phyloP scores from a whole-genome alignment of 805 yeast species.

The Ogataea minuta region DNA sequence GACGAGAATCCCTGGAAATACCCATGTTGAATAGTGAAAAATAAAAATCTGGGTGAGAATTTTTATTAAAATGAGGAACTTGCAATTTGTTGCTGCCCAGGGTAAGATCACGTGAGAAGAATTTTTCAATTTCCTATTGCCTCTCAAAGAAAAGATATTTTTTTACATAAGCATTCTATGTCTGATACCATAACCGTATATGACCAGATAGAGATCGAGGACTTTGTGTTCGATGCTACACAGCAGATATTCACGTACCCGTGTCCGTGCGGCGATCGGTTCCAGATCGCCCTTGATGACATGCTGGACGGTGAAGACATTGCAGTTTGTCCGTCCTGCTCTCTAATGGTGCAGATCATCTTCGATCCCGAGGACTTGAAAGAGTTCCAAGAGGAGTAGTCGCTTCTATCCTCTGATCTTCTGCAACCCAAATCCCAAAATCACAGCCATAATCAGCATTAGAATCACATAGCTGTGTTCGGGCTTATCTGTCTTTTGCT shows the following conservation, averaged over 20 bases:
- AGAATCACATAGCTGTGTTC: constrained; percentile 4
- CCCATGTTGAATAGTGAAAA: constrained; percentile 66
- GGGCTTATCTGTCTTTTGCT: constrained; percentile 1
- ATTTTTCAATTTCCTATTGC: neutral
- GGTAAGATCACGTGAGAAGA: constrained; percentile 2
- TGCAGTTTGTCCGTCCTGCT: constrained; percentile 96
- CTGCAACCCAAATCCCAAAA: constrained; percentile 18
- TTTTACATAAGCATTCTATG: constrained; percentile 18
- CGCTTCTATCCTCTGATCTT: constrained; percentile 1
- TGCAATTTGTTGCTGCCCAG: constrained; percentile 1
- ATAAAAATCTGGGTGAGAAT: constrained; percentile 9
- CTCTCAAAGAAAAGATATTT: neutral
- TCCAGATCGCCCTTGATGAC: constrained; percentile 83
- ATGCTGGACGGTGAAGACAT: constrained; percentile 86
- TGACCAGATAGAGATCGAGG: constrained; percentile 96
- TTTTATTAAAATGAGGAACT: constrained; percentile 2
- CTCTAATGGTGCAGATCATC: constrained; percentile 87
- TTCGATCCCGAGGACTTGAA: constrained; percentile 66
- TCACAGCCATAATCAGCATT: constrained; percentile 18
- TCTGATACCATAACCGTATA: constrained; percentile 59
- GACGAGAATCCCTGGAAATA: constrained; percentile 99
- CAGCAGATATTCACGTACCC: constrained; percentile 87
- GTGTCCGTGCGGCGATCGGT: constrained; percentile 97
- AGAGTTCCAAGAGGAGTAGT: constrained; percentile 38
- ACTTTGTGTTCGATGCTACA: constrained; percentile 85